Percentiles rank a stretch among this genome's conserved stretches.
These are phyloP conservation scores for Nicotiana sylvestris DNA, from an alignment of 257 asterid genomes.

Conservation along the genomic window DNA sequence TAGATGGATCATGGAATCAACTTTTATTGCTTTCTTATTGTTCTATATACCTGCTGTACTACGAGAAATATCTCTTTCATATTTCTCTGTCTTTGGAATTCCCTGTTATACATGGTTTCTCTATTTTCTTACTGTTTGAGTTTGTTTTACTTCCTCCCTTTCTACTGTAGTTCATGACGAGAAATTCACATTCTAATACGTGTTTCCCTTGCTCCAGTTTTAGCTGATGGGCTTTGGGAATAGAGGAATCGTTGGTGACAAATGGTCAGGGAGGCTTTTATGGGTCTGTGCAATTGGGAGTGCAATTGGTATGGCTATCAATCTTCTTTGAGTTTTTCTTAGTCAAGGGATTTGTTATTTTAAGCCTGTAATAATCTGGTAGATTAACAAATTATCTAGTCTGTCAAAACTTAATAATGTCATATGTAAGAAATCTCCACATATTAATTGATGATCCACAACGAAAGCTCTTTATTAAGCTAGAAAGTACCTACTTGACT, in stretches of 20 bases:
- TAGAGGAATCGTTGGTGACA: conserved; percentile 72
- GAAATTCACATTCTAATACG: background rate
- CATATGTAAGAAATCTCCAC: background rate
- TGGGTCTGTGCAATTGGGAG: conserved; percentile 87
- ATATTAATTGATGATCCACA: background rate
- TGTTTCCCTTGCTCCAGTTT: conserved; percentile 6
- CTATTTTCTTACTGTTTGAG: background rate
- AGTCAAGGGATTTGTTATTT: background rate
- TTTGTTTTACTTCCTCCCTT: background rate
- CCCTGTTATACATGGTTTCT: background rate
- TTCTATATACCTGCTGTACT: background rate
- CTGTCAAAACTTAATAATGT: background rate
- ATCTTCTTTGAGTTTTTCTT: background rate
- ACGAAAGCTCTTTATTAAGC: background rate
- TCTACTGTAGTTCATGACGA: conserved; percentile 1
- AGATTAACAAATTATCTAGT: background rate
- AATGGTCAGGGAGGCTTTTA: conserved; percentile 80
- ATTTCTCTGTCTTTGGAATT: background rate
- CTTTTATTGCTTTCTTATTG: background rate
- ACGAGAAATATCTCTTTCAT: background rate
- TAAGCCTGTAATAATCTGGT: background rate
- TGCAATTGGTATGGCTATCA: conserved; percentile 60
- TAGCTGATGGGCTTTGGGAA: conserved; percentile 73
- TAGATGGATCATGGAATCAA: background rate
- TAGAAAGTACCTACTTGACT: background rate